Evolutionary conservation across 2,329 filamentous ascomycete genomes (phyloP), one percentile per base, ranked within the genome.

Genomic region (Claviceps digitariae): DNA sequence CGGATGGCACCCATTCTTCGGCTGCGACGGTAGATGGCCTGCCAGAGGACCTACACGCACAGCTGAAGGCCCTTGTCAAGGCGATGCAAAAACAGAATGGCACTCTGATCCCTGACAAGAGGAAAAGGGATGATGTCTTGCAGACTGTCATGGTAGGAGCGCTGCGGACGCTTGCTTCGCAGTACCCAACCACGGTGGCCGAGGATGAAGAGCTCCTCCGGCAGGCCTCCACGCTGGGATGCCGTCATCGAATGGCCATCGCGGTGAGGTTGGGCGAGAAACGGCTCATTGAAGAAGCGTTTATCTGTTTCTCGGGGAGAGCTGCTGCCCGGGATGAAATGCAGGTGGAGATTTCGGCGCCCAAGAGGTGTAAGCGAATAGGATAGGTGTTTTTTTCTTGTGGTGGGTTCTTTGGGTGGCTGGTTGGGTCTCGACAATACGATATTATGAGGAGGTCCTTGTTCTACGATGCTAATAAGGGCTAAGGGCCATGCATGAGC

Each of bases 251-350:
- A 45, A 86, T 86, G 81, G 86, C 86, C 0, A 62, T 82, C 23
- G 70, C 78, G 50, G 84, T 90, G 38, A 77, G 87, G 55, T 67
- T 83, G 2, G 87, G 86, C 15, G 87, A 91, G 67, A 89, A 89
- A 65, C 74, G 75, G 59, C 71, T 90, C 6, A 63, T 90, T 25
- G 67, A 73, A 53, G 74, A 81, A 61, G 72, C 81, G 1, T 72
- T 77, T 55, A 59, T 56, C 12, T 59, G 67, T 15, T 57, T 67
- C 3, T 48, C 67, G 65, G 57, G 23, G 29, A 41, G 8, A 29
- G 27, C 63, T 43, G 27, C 51, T 23, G 55, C 71, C 21, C 53
- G 53, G 23, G 50, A 50, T 20, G 38, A 46, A 12, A 21, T 36
- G 9, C 63, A 64, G 25, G 57, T 58, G 9, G 53, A 61, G 38